These are phyloP conservation scores for Penicillium coffeae DNA, from an alignment of 495 filamentous ascomycete genomes.

Conservation along the genomic window DNA sequence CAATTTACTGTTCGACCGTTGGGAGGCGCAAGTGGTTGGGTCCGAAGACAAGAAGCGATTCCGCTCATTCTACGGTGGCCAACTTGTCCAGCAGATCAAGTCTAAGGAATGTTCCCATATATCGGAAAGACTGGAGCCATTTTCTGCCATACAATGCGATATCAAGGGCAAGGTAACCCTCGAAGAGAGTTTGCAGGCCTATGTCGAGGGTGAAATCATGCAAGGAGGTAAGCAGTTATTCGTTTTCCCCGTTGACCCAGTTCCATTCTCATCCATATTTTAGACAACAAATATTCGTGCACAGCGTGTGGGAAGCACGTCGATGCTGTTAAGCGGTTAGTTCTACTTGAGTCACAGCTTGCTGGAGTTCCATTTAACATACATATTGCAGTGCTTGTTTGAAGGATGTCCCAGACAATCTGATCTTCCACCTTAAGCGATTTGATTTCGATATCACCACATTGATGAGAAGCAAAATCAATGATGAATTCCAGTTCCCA, in stretches of 20 bases:
- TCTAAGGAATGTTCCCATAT: constrained; percentile 94
- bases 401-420: constrained; percentile 88
- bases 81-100: constrained; percentile 90
- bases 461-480: constrained; percentile 86
- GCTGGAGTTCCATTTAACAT: too few relatives aligned
- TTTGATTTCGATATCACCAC: constrained; percentile 92
- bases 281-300: constrained; percentile 95
- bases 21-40: constrained; percentile 76
- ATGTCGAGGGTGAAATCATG: constrained; percentile 95
- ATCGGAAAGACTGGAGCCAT: constrained; percentile 83
- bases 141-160: constrained; percentile 94
- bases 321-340: constrained; percentile 77
- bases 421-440: constrained; percentile 94
- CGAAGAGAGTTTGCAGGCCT: constrained; percentile 84
- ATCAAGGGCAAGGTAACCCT: constrained; percentile 88
- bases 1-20: constrained; percentile 85
- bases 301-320: constrained; percentile 86
- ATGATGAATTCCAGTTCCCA: constrained; percentile 90
- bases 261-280: not conserved
- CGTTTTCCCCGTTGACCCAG: not conserved
- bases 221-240: constrained; percentile 63
- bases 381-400: constrained; percentile 59
- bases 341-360: too few relatives aligned
- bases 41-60: constrained; percentile 68
- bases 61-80: constrained; percentile 83